Evolutionary conservation across 1,284 basidiomycete genomes (phyloP), one percentile per base, ranked within the genome.

Genomic region (Sanghuangporus sanghuang): DNA sequence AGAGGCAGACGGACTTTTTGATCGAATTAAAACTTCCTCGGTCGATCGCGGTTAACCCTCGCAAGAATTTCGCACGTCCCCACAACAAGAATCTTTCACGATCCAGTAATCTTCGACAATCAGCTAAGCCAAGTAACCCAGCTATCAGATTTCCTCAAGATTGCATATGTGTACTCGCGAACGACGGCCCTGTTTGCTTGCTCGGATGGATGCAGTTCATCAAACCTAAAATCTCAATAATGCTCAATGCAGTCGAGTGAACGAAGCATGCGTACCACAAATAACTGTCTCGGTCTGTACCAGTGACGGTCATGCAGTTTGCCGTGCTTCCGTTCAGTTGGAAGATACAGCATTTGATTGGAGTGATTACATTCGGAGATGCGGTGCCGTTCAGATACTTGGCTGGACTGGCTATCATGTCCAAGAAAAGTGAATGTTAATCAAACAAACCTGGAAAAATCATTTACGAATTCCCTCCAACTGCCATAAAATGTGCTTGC

Each of bases 311-410:
- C 18, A 73, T 74, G 55, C 75, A 75, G 44, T 57, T n/a, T 3
- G 18, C 69, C 2, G 64, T 44, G 36, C 62, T 68, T 55, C 69
- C 70, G 62, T 68, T 64, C 48, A 68, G 62, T 35, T 64, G 48
- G 50, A 68, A 70, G n/a, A 74, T 69, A 59, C 75, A 77, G 6
- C 73, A 66, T 14, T 71, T 54, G 44, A 73, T 62, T 35, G 70
- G 71, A 1, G 73, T 70, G 0, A 71, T 74, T 23, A 74, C 72
- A 61, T 74, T 77, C 54, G 69, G 62, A 11, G 75, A 69, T 0
- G 67, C 70, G 1, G 76, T 77, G 6, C 76, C 76, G 53, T 75
- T 75, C 39, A 78, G 66, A 64, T 77, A 78, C 5, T 67, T 62
- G 12, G 62, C 38, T 3, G 76, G 75, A 39, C 74, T 62, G 23